phyloP scores from a whole-genome alignment of 495 filamentous ascomycete genomes.

The Penicillium desertorum region DNA sequence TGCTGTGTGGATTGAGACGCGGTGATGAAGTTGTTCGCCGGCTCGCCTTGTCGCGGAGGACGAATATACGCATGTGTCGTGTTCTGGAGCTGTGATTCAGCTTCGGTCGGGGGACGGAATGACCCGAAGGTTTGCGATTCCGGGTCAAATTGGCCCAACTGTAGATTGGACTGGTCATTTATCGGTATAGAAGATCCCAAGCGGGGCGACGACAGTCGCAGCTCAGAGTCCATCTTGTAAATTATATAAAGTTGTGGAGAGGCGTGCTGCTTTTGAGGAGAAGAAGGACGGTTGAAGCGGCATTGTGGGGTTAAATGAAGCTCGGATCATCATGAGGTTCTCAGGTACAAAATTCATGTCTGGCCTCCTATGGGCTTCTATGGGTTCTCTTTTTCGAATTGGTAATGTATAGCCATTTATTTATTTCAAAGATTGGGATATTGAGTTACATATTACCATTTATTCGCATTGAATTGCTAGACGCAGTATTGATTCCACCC shows the following conservation, averaged over 20 bases:
- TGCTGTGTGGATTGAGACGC: slow-evolving; percentile 26
- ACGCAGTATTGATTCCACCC: neutral
- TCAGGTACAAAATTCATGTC: neutral
- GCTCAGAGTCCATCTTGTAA: slow-evolving; percentile 22
- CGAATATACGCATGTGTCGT: slow-evolving; percentile 17
- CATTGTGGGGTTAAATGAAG: slow-evolving; percentile 15
- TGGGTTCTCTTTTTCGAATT: neutral
- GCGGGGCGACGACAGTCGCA: slow-evolving; percentile 11
- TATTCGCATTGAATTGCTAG: neutral
- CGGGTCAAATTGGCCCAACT: slow-evolving; percentile 21
- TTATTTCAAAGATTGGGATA: neutral
- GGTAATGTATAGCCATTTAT: neutral
- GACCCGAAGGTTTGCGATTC: slow-evolving; percentile 29
- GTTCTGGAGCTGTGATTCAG: slow-evolving; percentile 18
- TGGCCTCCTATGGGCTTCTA: neutral
- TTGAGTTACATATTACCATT: neutral
- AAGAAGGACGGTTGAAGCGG: slow-evolving; percentile 35
- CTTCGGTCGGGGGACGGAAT: slow-evolving; percentile 18
- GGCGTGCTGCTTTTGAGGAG: slow-evolving; percentile 23
- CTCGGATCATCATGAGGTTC: slow-evolving; percentile 12
- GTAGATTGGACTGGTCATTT: slow-evolving; percentile 6
- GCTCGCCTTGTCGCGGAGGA: slow-evolving; percentile 7
- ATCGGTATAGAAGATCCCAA: slow-evolving; percentile 14
- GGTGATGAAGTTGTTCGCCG: slow-evolving; percentile 26
- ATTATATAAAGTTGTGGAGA: slow-evolving; percentile 8